Evolutionary conservation across 768 basidiomycete species (phyloP), one percentile per base, ranked within the genome.

Genomic region (Tulasnella sp.): DNA sequence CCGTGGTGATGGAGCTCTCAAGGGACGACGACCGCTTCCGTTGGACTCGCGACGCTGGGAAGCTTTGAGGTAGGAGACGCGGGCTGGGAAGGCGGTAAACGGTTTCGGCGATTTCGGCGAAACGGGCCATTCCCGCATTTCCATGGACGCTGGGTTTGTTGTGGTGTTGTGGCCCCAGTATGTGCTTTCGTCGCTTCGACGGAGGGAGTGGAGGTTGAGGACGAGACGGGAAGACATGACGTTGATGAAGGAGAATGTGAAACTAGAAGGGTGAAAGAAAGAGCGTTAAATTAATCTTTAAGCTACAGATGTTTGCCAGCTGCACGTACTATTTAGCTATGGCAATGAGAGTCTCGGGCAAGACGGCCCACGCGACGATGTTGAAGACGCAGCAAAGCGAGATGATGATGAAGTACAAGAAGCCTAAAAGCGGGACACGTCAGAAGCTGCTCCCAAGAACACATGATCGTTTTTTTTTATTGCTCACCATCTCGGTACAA

Each of bases 401-500:
- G 18, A 79, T 79, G 38, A 73, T 71, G 5, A 44, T 38, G 44
- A 79, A 79, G 44, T 79, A 79, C 36, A 79, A 52, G 40, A 72
- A 34, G n/a, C 78, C 78, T 79, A 74, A 36, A 39, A 76, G 16
- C 31, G n/a, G 2, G 4, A 48, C 3, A 31, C 16, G 44, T 48
- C 27, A 74, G 72, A 74, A 74, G 19, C 38, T 52, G 21, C 27
- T 40, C 48, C 75, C n/a, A 14, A 14, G 27, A 10, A n/a, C 5
- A 52, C 46, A 9, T 24, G 1, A 31, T 72, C 71, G 44, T 2
- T 56, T 39, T 1, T n/a, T 34, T 14, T 8, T 27, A 42, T 5
- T 27, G 36, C 76, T 39, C 27, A 79, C 78, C 78, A 79, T 79
- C 78, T n/a, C 78, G 31, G 46, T 79, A 79, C 40, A 79, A 71